A percentile compares a stretch with the other conserved stretches of the same genome.
Conservation (phyloP, 257 asterid genomes). For the Solanum neorickii region DNA sequence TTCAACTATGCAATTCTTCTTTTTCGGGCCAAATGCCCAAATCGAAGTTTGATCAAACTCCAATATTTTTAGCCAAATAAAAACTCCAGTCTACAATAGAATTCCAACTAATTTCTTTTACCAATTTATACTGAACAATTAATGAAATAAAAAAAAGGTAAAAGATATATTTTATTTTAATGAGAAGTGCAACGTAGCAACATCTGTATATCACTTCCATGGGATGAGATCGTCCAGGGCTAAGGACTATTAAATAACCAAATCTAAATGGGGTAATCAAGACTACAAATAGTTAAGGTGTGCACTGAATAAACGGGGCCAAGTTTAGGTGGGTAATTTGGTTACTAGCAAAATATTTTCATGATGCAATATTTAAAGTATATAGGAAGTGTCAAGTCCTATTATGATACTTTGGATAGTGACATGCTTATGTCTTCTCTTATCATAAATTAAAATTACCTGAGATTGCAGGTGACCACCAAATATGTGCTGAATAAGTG, state of each 20-base stretch:
- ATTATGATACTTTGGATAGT: neutral
- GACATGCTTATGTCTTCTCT: neutral
- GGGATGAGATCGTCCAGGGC: neutral
- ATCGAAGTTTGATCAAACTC: neutral
- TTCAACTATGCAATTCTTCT: neutral
- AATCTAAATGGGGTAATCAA: neutral
- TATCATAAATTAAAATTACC: conserved; percentile 34
- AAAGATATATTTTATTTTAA: neutral
- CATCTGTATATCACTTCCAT: neutral
- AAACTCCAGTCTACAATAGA: neutral
- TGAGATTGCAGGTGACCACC: conserved; percentile 96
- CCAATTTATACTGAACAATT: neutral
- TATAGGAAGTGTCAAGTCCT: neutral
- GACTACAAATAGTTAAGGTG: neutral
- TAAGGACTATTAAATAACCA: neutral
- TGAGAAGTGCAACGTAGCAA: neutral
- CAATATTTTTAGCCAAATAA: neutral
- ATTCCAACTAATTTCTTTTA: neutral
- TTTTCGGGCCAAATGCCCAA: neutral
- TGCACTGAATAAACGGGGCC: neutral
- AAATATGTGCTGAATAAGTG: conserved; percentile 93
- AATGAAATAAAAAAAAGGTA: neutral
- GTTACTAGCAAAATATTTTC: neutral
- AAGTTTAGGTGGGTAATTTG: neutral
- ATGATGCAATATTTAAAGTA: neutral